These are phyloP conservation scores for Syzygium aromaticum DNA, from an alignment of 345 rosid species.

Conservation along the genomic window DNA sequence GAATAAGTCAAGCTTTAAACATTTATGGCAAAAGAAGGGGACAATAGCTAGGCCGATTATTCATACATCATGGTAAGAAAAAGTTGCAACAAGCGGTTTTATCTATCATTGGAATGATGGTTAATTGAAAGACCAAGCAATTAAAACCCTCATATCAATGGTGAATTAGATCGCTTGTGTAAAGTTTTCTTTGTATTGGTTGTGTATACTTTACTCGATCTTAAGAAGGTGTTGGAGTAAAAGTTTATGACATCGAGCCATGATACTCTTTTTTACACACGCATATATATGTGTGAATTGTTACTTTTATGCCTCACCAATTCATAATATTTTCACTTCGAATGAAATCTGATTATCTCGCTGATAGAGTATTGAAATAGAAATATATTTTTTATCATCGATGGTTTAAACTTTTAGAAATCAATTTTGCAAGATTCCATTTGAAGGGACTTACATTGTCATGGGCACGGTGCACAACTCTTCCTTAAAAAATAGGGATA, in stretches of 20 bases:
- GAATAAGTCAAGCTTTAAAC: not conserved
- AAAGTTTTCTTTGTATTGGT: not conserved
- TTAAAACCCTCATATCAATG: not conserved
- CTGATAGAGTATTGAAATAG: not conserved
- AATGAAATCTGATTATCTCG: not conserved
- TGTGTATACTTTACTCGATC: not conserved
- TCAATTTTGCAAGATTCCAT: not conserved
- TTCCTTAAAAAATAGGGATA: not conserved
- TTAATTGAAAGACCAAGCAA: not conserved
- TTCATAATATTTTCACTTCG: not conserved
- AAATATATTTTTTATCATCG: not conserved
- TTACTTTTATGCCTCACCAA: not conserved
- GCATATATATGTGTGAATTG: not conserved
- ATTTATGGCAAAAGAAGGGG: not conserved
- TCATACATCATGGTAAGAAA: not conserved
- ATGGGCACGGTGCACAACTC: not conserved
- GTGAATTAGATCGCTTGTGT: not conserved
- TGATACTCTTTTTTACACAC: not conserved
- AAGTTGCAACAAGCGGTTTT: not conserved
- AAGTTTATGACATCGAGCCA: not conserved
- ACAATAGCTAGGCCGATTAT: not conserved
- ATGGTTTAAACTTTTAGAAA: not conserved
- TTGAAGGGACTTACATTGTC: not conserved
- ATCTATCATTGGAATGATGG: not conserved
- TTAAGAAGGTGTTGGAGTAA: not conserved